Base-by-base conservation (phyloP, 202 grass and related monocot genomes). In the Schoenoplectus tabernaemontani region DNA sequence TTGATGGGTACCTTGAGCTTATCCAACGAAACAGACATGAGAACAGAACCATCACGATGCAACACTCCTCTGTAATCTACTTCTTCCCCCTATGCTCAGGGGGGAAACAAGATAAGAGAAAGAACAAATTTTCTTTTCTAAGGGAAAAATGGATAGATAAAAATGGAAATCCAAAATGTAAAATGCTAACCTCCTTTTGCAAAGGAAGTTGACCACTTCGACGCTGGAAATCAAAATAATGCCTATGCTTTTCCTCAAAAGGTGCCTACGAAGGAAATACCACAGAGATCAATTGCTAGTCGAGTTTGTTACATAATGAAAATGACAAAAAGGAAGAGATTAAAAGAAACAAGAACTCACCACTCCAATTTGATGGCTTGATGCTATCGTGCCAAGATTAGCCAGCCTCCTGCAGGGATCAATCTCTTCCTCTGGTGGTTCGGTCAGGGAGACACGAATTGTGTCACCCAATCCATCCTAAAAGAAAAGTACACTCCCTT, bases 401-500 rank as follows among this genome's bases (percentile, higher is more conserved):
- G 96, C 92, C 69, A 99, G 81, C 67, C 87, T 95, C 39, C 51
- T 82, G 79, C 96, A 99, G 83, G 96, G 96, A 87, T 99, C 92
- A 85, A 99, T 99, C 76, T 99, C 96, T 80, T 88, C 78, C 80
- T 99, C 96, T 54, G 96, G 96, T 72, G 96, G 90, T 86, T 99
- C 96, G 1, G 96, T 99, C 59, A 99, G 90, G 59, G 96, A 99
- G 69, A 99, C 96, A 50, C 96, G 86, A 78, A 99, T 99, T 82
- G 96, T 99, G 64, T 99, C 96, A 79, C 96, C 96, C 82, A 99
- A 82, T 24, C 96, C 96, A 93, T 99, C 96, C 96, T 99, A 67
- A 64, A 77, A 83, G 19, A 86, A 9, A 87, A 87, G 47, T 54
- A 20, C 15, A 34, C 19, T 74, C 7, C 46, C 46, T 24, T 51